phyloP scores from a whole-genome alignment of 495 filamentous ascomycete species.

The Hypoxylon perforatum region DNA sequence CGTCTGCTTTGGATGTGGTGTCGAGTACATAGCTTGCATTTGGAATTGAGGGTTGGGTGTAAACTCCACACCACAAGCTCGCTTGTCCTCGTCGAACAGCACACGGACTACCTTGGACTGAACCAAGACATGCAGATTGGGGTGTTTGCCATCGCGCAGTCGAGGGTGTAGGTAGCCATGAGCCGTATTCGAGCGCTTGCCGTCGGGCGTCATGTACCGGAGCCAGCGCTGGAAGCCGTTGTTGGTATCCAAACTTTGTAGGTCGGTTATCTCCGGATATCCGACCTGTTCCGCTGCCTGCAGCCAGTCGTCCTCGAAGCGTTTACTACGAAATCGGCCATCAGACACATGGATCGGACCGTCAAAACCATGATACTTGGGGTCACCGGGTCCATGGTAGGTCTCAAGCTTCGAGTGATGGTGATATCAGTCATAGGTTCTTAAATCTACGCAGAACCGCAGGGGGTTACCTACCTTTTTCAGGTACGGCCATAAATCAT shows the following conservation, averaged over 20 bases:
- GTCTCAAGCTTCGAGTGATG: conserved; percentile 55
- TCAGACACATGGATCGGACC: conserved; percentile 63
- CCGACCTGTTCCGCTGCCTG: conserved; percentile 55
- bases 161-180: conserved; percentile 57
- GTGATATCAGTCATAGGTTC: not conserved
- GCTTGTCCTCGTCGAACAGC: conserved; percentile 58
- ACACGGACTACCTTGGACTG: conserved; percentile 63
- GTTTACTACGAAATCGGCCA: conserved; percentile 48
- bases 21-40: conserved; percentile 6
- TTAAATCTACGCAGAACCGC: not conserved
- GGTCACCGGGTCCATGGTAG: conserved; percentile 55
- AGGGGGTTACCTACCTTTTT: conserved; percentile 57
- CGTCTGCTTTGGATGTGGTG: conserved; percentile 30
- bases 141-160: conserved; percentile 57
- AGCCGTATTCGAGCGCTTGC: conserved; percentile 59
- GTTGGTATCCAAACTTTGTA: conserved; percentile 53
- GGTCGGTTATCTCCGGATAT: conserved; percentile 55
- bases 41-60: conserved; percentile 47
- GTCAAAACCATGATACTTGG: conserved; percentile 55
- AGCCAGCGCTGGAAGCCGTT: conserved; percentile 51
- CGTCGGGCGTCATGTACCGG: conserved; percentile 53
- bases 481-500: conserved; percentile 62
- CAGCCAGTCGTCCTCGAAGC: conserved; percentile 55
- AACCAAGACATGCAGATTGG: conserved; percentile 63
- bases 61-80: conserved; percentile 60